These are phyloP conservation scores for Rhynchosporium agropyri DNA, from an alignment of 2,329 filamentous ascomycete genomes.

Conservation along the genomic window DNA sequence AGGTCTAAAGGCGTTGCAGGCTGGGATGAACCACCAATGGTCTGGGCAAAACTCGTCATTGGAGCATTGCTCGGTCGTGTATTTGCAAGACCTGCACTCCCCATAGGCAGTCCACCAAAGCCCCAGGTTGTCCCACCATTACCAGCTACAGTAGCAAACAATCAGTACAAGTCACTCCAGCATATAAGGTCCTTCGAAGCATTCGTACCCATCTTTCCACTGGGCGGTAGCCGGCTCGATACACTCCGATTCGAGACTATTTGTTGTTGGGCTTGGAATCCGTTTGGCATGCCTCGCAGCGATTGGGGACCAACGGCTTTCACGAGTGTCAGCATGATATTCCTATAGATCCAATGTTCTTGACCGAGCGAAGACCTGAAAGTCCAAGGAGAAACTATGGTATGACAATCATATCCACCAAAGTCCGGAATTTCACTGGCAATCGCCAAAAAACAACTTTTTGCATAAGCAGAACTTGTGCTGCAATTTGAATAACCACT, in stretches of 20 bases:
- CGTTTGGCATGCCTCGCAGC: constrained; percentile 62
- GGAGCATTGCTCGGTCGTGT: constrained; percentile 56
- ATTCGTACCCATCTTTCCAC: constrained; percentile 64
- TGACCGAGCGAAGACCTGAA: not conserved
- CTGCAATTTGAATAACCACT: not conserved
- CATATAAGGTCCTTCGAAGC: constrained; percentile 9
- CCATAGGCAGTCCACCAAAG: constrained; percentile 64
- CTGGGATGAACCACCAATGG: constrained; percentile 61
- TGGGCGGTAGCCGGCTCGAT: constrained; percentile 63
- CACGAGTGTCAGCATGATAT: constrained; percentile 30
- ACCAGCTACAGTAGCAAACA: constrained; percentile 40
- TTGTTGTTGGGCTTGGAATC: constrained; percentile 62
- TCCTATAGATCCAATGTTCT: not conserved
- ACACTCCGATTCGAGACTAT: constrained; percentile 57
- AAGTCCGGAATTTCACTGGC: not conserved
- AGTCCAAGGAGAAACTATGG: not conserved
- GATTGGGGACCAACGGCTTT: constrained; percentile 58
- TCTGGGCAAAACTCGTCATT: constrained; percentile 69
- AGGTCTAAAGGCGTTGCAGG: constrained; percentile 63
- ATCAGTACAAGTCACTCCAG: constrained; percentile 32
- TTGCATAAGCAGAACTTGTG: not conserved
- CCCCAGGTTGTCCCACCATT: constrained; percentile 55
- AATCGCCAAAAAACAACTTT: not conserved
- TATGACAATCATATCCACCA: not conserved
- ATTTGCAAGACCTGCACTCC: constrained; percentile 56